Percentiles rank a stretch among this genome's conserved stretches.
Evolutionary conservation across 148 eudicot genomes (phyloP).

Genomic region (Diospyros lotus): DNA sequence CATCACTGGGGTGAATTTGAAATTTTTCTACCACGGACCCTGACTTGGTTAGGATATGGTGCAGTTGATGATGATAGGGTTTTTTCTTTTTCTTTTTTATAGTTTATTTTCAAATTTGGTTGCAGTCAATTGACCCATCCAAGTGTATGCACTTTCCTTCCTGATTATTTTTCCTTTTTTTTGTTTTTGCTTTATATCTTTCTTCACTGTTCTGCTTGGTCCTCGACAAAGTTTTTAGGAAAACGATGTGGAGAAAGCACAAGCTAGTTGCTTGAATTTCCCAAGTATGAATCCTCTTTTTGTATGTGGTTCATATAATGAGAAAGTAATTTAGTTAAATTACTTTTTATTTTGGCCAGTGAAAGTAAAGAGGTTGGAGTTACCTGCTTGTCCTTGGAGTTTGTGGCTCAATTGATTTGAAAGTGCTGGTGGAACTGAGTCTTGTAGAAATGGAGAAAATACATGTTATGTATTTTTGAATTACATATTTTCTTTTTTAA

Average conservation of each 20-base stretch:
- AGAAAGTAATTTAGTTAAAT: neutral
- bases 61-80: no score
- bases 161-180: neutral
- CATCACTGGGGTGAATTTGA: no score
- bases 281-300: neutral
- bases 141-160: neutral
- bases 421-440: neutral
- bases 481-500: neutral
- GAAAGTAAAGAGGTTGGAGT: neutral
- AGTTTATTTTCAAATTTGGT: neutral
- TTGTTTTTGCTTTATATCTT: neutral
- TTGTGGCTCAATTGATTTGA: neutral
- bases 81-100: no score
- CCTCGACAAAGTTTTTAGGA: no score
- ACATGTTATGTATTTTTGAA: neutral
- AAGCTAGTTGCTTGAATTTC: conserved; percentile 2
- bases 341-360: neutral
- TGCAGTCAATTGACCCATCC: neutral
- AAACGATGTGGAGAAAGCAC: neutral
- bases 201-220: neutral
- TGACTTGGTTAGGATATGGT: no score
- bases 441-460: neutral
- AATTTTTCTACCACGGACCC: no score
- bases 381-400: neutral
- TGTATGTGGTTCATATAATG: neutral